phyloP scores from a whole-genome alignment of 2,329 filamentous ascomycete genomes.

The Aspergillus intermedius region DNA sequence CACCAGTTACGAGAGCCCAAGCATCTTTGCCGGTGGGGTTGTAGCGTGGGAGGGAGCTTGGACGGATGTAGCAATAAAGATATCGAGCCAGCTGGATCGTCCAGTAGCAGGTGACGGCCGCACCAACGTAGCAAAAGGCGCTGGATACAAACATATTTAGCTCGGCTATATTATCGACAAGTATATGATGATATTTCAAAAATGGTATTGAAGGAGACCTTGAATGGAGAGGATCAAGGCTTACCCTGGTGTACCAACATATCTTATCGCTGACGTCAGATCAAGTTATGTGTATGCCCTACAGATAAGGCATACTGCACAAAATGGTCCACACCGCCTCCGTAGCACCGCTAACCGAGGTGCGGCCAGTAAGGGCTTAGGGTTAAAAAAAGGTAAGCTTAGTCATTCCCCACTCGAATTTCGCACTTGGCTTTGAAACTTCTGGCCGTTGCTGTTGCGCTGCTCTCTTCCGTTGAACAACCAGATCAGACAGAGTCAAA shows the following conservation, averaged over 20 bases:
- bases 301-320: background rate
- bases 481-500: conserved; percentile 29
- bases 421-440: conserved; percentile 25
- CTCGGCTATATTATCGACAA: no score
- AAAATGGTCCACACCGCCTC: background rate
- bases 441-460: conserved; percentile 15
- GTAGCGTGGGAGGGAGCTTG: conserved; percentile 2
- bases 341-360: conserved; percentile 15
- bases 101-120: background rate
- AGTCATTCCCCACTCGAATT: conserved; percentile 36
- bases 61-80: conserved; percentile 1
- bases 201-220: background rate
- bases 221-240: background rate
- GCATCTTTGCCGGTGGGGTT: conserved; percentile 4
- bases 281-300: background rate
- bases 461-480: conserved; percentile 29
- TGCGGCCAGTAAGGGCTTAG: conserved; percentile 26
- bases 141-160: no score
- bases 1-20: conserved; percentile 50
- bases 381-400: conserved; percentile 17
- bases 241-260: background rate
- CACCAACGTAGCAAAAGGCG: background rate
- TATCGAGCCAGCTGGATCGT: background rate
- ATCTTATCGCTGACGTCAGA: background rate
- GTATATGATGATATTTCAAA: no score